Evolutionary conservation across 305 asterid genomes (phyloP).

Genomic region (Fraxinus nigra): DNA sequence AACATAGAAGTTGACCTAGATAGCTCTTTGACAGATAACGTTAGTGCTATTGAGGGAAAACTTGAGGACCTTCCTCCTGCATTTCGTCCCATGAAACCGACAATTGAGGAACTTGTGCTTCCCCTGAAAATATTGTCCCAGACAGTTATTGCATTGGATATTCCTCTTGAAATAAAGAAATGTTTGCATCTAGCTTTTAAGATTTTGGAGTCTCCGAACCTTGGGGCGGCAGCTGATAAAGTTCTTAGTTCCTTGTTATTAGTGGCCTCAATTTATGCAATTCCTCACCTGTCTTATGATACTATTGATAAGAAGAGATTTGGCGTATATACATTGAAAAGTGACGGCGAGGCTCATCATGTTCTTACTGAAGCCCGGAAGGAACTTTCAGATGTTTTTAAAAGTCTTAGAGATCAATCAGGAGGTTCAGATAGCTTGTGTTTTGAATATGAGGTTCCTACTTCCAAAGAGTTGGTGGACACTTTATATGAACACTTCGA

Average conservation of each 20-base stretch:
- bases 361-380: slow-evolving; percentile 53
- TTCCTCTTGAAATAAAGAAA: slow-evolving; percentile 61
- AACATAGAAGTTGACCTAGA: slow-evolving; percentile 92
- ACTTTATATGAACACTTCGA: slow-evolving; percentile 41
- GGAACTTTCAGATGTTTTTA: slow-evolving; percentile 56
- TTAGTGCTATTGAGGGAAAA: slow-evolving; percentile 74
- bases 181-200: slow-evolving; percentile 49
- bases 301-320: slow-evolving; percentile 35
- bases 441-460: slow-evolving; percentile 54
- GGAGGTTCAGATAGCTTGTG: slow-evolving; percentile 42
- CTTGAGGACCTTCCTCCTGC: slow-evolving; percentile 93
- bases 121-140: slow-evolving; percentile 60
- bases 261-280: slow-evolving; percentile 49
- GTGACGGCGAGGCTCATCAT: slow-evolving; percentile 29
- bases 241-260: slow-evolving; percentile 57
- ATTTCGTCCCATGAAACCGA: slow-evolving; percentile 54
- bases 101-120: slow-evolving; percentile 65
- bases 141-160: slow-evolving; percentile 42
- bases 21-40: slow-evolving; percentile 73
- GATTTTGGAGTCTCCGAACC: slow-evolving; percentile 53
- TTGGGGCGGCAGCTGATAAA: slow-evolving; percentile 48
- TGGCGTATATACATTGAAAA: slow-evolving; percentile 24
- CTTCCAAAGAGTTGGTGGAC: slow-evolving; percentile 73
- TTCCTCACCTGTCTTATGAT: slow-evolving; percentile 33
- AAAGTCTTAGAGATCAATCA: slow-evolving; percentile 39